These are phyloP conservation scores for Heritiera littoralis DNA, from an alignment of 345 rosid species.

Conservation along the genomic window DNA sequence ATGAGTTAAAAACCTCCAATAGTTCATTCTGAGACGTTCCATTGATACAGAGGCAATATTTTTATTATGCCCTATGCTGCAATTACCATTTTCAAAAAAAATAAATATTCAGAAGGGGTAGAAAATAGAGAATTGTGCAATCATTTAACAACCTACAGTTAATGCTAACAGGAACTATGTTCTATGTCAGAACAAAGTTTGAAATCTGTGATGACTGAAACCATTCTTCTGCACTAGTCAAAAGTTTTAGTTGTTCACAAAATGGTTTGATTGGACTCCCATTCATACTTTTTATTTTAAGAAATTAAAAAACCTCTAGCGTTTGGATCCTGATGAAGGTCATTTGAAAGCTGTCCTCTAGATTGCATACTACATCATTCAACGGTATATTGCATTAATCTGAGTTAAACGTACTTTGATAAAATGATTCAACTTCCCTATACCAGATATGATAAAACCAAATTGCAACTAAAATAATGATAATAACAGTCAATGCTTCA, in stretches of 20 bases:
- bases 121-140: constrained; percentile 16
- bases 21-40: constrained; percentile 7
- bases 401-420: not conserved
- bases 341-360: not conserved
- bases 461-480: not conserved
- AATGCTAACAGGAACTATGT: not conserved
- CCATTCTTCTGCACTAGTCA: not conserved
- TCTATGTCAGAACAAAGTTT: not conserved
- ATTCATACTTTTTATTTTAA: not conserved
- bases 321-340: not conserved
- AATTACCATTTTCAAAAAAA: not conserved
- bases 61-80: constrained; percentile 6
- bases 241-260: not conserved
- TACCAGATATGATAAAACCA: not conserved
- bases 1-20: not conserved
- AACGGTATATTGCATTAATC: not conserved
- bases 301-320: not conserved
- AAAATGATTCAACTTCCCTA: constrained; percentile 9
- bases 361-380: constrained; percentile 5
- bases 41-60: not conserved
- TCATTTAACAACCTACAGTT: constrained; percentile 4
- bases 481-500: not conserved
- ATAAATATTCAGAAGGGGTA: not conserved
- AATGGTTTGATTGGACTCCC: not conserved
- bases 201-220: not conserved